Percentiles rank a stretch among this genome's conserved stretches.
phyloP scores from a whole-genome alignment of 2,329 filamentous ascomycete genomes.

The Fusarium sp. region DNA sequence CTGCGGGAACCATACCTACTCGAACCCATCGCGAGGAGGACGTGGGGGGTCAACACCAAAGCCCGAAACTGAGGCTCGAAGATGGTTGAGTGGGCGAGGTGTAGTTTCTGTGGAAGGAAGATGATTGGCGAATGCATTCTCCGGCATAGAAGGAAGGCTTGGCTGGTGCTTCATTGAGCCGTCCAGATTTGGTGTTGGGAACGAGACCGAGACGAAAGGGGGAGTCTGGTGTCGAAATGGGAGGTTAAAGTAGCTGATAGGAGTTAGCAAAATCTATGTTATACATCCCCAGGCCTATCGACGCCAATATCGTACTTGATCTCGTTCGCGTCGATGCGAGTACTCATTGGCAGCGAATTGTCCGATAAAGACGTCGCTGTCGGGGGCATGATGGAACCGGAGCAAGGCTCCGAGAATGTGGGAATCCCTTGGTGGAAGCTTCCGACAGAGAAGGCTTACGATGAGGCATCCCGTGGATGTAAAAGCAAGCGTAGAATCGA shows the following conservation, averaged over 20 bases:
- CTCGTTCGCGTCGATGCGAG: slow-evolving; percentile 26
- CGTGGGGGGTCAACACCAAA: slow-evolving; percentile 65
- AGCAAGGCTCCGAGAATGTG: neutral
- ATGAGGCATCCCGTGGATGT: neutral
- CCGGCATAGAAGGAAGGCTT: slow-evolving; percentile 28
- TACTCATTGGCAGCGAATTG: slow-evolving; percentile 8
- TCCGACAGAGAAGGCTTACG: neutral
- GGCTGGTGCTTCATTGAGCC: slow-evolving; percentile 31
- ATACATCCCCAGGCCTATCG: no score
- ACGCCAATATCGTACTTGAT: slow-evolving; percentile 35
- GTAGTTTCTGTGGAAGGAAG: slow-evolving; percentile 6
- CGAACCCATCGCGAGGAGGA: slow-evolving; percentile 63
- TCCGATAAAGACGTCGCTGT: slow-evolving; percentile 27
- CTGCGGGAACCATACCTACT: slow-evolving; percentile 73
- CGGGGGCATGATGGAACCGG: slow-evolving; percentile 32
- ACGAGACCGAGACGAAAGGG: slow-evolving; percentile 22
- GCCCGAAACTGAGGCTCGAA: slow-evolving; percentile 9
- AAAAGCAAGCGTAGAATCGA: neutral
- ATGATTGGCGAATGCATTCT: slow-evolving; percentile 11
- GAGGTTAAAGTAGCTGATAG: slow-evolving; percentile 49
- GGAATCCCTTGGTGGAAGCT: neutral
- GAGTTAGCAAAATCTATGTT: no score
- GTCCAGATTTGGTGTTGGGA: slow-evolving; percentile 12
- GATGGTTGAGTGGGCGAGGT: neutral
- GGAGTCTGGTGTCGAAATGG: slow-evolving; percentile 30